Percentiles rank a stretch among this genome's conserved stretches.
These are phyloP conservation scores for Diatrype stigma DNA, from an alignment of 2,329 filamentous ascomycete genomes.

Conservation along the genomic window DNA sequence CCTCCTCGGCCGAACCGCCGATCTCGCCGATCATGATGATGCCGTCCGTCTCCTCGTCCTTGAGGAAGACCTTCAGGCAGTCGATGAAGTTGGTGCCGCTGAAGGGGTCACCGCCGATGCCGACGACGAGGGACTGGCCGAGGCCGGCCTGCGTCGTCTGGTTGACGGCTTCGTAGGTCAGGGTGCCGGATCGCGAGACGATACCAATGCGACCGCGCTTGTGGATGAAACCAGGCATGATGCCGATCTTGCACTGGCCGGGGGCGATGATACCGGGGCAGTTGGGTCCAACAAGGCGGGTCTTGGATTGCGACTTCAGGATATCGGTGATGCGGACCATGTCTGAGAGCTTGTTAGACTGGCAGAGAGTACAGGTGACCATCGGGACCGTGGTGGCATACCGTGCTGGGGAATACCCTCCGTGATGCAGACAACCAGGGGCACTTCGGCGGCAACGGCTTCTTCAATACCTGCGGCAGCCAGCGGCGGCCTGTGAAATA, in stretches of 20 bases:
- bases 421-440: constrained; percentile 94
- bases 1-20: constrained; percentile 94
- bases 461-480: constrained; percentile 96
- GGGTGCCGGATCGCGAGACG: constrained; percentile 94
- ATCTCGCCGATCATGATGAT: constrained; percentile 99
- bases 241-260: constrained; percentile 99
- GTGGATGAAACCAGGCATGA: constrained; percentile 99
- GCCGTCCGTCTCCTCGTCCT: constrained; percentile 94
- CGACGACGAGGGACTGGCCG: constrained; percentile 95
- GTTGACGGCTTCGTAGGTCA: constrained; percentile 99
- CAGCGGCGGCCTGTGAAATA: constrained; percentile 66
- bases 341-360: constrained; percentile 50
- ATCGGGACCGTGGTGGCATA: constrained; percentile 39
- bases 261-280: constrained; percentile 94
- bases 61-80: constrained; percentile 93
- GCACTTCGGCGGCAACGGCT: constrained; percentile 87
- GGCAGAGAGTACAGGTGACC: constrained; percentile 1
- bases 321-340: constrained; percentile 99
- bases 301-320: constrained; percentile 96
- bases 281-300: constrained; percentile 93
- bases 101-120: constrained; percentile 98
- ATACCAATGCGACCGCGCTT: constrained; percentile 98
- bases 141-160: constrained; percentile 97
- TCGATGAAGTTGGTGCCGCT: constrained; percentile 99
- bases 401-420: constrained; percentile 97